Conservation (phyloP, 2,329 filamentous ascomycete genomes). For the Pseudocercospora macadamiae region DNA sequence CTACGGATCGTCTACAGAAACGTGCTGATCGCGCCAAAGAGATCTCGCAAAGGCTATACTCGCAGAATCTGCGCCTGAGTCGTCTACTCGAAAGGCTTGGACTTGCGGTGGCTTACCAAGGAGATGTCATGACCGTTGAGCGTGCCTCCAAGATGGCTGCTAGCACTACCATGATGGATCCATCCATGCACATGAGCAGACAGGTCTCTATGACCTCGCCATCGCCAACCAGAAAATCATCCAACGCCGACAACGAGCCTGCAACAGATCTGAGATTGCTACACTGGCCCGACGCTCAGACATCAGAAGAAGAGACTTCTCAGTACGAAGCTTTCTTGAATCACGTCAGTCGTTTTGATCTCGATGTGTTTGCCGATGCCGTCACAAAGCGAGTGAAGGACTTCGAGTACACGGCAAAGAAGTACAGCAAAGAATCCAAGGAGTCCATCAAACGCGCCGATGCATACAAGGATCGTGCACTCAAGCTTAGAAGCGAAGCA, state of each 20-base stretch:
- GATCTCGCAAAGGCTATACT: slow-evolving; percentile 78
- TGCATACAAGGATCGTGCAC: slow-evolving; percentile 80
- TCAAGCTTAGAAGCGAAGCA: slow-evolving; percentile 77
- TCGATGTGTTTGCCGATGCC: slow-evolving; percentile 81
- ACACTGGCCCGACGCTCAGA: slow-evolving; percentile 77
- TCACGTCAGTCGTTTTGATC: slow-evolving; percentile 75
- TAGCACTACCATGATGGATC: slow-evolving; percentile 49
- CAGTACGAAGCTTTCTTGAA: slow-evolving; percentile 77
- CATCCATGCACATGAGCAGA: slow-evolving; percentile 49
- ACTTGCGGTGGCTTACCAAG: slow-evolving; percentile 76
- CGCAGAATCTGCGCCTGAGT: slow-evolving; percentile 80
- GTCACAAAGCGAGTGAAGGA: slow-evolving; percentile 90
- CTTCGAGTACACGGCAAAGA: slow-evolving; percentile 87
- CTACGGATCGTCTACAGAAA: slow-evolving; percentile 65
- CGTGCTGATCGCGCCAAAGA: slow-evolving; percentile 77
- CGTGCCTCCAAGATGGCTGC: slow-evolving; percentile 63
- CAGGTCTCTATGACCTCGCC: slow-evolving; percentile 59
- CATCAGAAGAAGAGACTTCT: slow-evolving; percentile 66
- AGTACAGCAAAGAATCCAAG: slow-evolving; percentile 87
- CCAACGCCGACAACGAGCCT: slow-evolving; percentile 44
- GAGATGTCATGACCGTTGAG: slow-evolving; percentile 71
- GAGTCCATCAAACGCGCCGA: slow-evolving; percentile 45
- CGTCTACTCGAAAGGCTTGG: slow-evolving; percentile 84
- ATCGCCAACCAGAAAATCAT: slow-evolving; percentile 58
- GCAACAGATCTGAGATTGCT: slow-evolving; percentile 68